Conservation (phyloP, 2,329 filamentous ascomycete genomes). For the Neoascochyta sp. region DNA sequence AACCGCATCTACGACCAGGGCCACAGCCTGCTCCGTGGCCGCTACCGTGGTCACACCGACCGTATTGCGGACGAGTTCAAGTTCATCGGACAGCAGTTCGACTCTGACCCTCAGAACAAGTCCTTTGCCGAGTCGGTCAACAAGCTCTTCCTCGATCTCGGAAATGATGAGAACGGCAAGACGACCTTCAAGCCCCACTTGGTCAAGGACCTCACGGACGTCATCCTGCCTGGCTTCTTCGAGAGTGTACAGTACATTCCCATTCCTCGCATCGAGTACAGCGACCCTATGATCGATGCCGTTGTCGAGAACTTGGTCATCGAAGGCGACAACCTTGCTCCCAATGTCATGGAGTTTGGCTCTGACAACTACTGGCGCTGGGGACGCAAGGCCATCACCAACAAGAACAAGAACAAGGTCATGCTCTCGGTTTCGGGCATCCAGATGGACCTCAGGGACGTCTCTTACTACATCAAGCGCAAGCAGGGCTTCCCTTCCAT, state of each 20-base stretch:
- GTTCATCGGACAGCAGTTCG: conserved; percentile 85
- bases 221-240: conserved; percentile 79
- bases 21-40: conserved; percentile 79
- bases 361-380: conserved; percentile 94
- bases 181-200: conserved; percentile 88
- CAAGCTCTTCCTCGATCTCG: conserved; percentile 87
- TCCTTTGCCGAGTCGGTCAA: conserved; percentile 70
- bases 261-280: conserved; percentile 89
- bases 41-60: conserved; percentile 82
- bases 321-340: conserved; percentile 94
- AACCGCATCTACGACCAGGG: conserved; percentile 80
- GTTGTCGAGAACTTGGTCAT: conserved; percentile 92
- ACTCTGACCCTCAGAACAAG: conserved; percentile 81
- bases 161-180: conserved; percentile 80
- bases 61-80: conserved; percentile 84
- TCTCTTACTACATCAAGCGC: conserved; percentile 91
- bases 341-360: conserved; percentile 82
- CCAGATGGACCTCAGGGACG: conserved; percentile 75
- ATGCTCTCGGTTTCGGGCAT: conserved; percentile 85
- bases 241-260: conserved; percentile 87
- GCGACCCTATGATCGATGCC: conserved; percentile 76
- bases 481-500: conserved; percentile 90
- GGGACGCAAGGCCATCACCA: conserved; percentile 83
- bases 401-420: conserved; percentile 77
- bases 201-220: conserved; percentile 79